These are phyloP conservation scores for Geranium incanum DNA, from an alignment of 441 rosid species.

Conservation along the genomic window DNA sequence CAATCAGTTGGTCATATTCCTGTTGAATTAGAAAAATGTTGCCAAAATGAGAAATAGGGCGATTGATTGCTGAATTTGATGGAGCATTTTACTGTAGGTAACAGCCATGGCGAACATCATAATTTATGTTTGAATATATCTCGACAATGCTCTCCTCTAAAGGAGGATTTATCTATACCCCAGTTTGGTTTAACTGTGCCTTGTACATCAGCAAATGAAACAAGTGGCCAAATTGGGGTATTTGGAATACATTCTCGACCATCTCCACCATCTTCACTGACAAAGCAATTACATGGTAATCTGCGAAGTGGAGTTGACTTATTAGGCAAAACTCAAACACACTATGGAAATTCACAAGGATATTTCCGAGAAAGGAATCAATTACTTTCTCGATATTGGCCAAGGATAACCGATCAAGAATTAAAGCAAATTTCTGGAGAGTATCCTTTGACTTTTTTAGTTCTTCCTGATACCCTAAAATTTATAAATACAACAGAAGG, in stretches of 20 bases:
- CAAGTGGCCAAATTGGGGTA: slow-evolving; percentile 45
- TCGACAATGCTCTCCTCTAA: slow-evolving; percentile 37
- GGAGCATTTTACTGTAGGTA: slow-evolving; percentile 41
- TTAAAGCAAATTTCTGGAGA: slow-evolving; percentile 65
- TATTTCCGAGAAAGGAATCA: slow-evolving; percentile 64
- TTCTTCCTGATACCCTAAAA: not conserved
- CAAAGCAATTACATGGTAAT: slow-evolving; percentile 45
- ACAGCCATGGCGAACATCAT: slow-evolving; percentile 39
- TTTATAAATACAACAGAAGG: too few species aligned
- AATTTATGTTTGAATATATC: slow-evolving; percentile 37
- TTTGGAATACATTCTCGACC: slow-evolving; percentile 38
- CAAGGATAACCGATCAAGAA: slow-evolving; percentile 71
- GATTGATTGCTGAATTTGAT: not conserved
- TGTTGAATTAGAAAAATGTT: not conserved
- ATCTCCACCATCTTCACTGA: slow-evolving; percentile 32
- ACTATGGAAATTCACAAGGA: slow-evolving; percentile 49
- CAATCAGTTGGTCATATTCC: not conserved
- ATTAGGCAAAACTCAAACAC: slow-evolving; percentile 36
- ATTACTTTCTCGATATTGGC: slow-evolving; percentile 78
- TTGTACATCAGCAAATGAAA: slow-evolving; percentile 41
- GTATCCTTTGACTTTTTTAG: slow-evolving; percentile 61
- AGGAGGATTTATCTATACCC: slow-evolving; percentile 48
- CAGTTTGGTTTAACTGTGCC: slow-evolving; percentile 40
- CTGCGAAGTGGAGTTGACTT: slow-evolving; percentile 49
- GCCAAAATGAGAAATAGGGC: too few species aligned